Evolutionary conservation across 371 early-diverging fungal species (phyloP).

Genomic region (Rhizomucor pusillus): DNA sequence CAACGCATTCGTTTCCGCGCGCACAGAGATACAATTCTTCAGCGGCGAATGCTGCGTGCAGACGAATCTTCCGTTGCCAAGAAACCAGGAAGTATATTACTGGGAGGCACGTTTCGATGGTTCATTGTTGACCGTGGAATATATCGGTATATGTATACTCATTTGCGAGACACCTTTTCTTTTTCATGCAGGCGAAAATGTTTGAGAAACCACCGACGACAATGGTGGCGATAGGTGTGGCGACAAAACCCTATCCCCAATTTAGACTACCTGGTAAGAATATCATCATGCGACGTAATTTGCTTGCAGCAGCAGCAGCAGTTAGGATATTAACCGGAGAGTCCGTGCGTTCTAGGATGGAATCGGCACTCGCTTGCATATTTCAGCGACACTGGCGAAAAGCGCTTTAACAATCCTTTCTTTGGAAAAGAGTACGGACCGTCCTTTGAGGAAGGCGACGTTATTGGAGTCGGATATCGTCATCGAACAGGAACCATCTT

Average conservation of each 20-base stretch:
- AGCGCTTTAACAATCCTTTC: constrained; percentile 66
- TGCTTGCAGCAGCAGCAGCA: constrained; percentile 1
- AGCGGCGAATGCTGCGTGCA: constrained; percentile 76
- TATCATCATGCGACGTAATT: not conserved
- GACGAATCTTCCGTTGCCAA: constrained; percentile 79
- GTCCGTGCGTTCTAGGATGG: constrained; percentile 44
- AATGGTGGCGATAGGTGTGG: constrained; percentile 61
- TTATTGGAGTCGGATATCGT: constrained; percentile 78
- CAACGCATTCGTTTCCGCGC: constrained; percentile 63
- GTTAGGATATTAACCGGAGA: not conserved
- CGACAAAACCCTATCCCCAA: constrained; percentile 68
- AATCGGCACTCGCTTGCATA: constrained; percentile 75
- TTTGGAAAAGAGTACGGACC: constrained; percentile 58
- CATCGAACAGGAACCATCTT: constrained; percentile 73
- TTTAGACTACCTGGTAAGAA: constrained; percentile 66
- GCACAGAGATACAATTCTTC: constrained; percentile 74
- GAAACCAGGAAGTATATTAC: constrained; percentile 74
- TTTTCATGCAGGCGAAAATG: constrained; percentile 71
- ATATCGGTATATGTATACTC: too few relatives aligned
- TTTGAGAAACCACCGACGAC: constrained; percentile 63
- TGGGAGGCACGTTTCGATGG: constrained; percentile 41
- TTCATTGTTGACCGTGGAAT: not conserved
- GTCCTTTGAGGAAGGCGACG: constrained; percentile 68
- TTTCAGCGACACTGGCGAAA: constrained; percentile 62
- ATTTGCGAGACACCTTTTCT: too few relatives aligned